phyloP scores from a whole-genome alignment of 306 rosid genomes.

The Inga laurina region DNA sequence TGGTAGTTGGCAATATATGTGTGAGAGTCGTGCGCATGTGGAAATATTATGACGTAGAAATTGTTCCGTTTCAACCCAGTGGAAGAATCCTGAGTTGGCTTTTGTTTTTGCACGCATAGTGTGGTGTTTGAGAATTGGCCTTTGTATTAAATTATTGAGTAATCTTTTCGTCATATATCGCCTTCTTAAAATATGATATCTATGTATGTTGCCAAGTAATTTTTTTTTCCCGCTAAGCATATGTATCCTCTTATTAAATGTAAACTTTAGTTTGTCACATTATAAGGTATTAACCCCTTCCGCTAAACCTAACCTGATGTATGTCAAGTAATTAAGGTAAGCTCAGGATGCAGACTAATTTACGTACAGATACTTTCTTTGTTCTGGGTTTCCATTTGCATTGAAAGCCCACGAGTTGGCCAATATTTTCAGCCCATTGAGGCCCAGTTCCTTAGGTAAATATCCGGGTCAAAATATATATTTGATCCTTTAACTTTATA shows the following conservation, averaged over 20 bases:
- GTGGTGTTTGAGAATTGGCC: not conserved
- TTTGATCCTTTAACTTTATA: too few relatives aligned
- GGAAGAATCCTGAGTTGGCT: too few relatives aligned
- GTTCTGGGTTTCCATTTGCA: not conserved
- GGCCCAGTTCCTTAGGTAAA: not conserved
- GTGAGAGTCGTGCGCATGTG: not conserved
- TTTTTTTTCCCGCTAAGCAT: too few relatives aligned
- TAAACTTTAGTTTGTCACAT: too few relatives aligned
- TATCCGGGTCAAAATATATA: too few relatives aligned
- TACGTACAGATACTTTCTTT: not conserved
- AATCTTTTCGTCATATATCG: not conserved
- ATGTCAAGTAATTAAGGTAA: not conserved
- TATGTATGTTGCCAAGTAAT: too few relatives aligned
- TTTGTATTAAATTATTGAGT: not conserved
- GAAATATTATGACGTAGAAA: not conserved
- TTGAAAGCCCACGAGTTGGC: not conserved
- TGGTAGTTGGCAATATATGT: too few relatives aligned
- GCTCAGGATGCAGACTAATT: not conserved
- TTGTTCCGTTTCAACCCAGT: not conserved
- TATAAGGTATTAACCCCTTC: too few relatives aligned
- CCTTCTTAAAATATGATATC: not conserved
- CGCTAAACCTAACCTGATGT: too few relatives aligned
- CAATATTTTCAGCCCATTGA: not conserved
- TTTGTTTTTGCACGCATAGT: too few relatives aligned
- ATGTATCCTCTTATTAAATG: too few relatives aligned